Evolutionary conservation across 2,329 filamentous ascomycete species (phyloP), one percentile per base, ranked within the genome.

Genomic region (Sarocladium oryzae): DNA sequence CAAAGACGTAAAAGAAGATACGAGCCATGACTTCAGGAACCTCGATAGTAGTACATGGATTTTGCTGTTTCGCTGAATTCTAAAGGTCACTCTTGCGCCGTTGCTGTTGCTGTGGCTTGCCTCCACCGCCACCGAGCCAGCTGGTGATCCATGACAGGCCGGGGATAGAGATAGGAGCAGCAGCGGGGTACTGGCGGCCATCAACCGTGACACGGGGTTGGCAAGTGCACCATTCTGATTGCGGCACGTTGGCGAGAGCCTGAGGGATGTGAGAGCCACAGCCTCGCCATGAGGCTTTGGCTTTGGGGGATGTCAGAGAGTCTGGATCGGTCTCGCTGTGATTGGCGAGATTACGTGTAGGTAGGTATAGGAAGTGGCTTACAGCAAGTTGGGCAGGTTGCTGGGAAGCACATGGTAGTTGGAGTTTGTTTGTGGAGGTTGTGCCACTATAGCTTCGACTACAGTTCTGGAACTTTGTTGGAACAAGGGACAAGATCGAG

Each of bases 211-310:
- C 66, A 55, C 64, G 67, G 28, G 74, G 73, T 52, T 66, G 61
- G 62, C 74, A 77, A 8, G 67, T 69, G 62, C 74, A 77, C 73
- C 73, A 74, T 40, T 75, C 59, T 11, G 67, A 62, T 60, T 76
- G 68, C 26, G 71, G 64, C 3, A 76, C 63, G 52, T 67, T 65
- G 28, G 63, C 56, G 40, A 77, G 66, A n/a, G 72, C 74, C 13
- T 66, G 60, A 8, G 70, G 65, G 53, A 77, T 69, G 57, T 77
- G 74, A 51, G 55, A 65, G 48, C 74, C 74, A 63, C 74, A 77
- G 54, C 74, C 74, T 54, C 72, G 70, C 74, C 74, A 77, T 23
- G 73, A 61, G 57, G 70, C 67, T 61, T 74, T 76, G 24, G 69
- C 74, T 77, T 52, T 0, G 35, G 16, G 15, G 33, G 16, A 23